phyloP scores from a whole-genome alignment of 371 early-diverging fungal genomes.

The Rhizopus arrhizus region DNA sequence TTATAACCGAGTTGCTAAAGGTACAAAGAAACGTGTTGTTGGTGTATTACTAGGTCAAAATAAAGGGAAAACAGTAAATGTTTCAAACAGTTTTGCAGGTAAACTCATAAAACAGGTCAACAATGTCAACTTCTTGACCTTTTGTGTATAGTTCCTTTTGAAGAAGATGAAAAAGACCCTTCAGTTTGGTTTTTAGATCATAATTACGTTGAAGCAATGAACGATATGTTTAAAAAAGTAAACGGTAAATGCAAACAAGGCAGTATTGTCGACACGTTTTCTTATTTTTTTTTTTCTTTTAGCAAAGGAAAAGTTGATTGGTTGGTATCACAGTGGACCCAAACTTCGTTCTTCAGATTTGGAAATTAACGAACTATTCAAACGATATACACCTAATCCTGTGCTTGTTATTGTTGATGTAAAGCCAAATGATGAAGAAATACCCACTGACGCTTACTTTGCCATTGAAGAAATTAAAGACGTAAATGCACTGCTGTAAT shows the following conservation, averaged over 20 bases:
- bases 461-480: slow-evolving; percentile 92
- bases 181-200: slow-evolving; percentile 99
- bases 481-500: slow-evolving; percentile 46
- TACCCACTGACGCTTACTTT: slow-evolving; percentile 97
- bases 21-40: slow-evolving; percentile 96
- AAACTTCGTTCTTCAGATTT: slow-evolving; percentile 97
- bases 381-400: slow-evolving; percentile 93
- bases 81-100: slow-evolving; percentile 99
- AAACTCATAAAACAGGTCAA: slow-evolving; percentile 10
- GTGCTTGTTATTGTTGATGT: slow-evolving; percentile 95
- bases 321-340: slow-evolving; percentile 99
- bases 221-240: slow-evolving; percentile 99
- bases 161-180: slow-evolving; percentile 98
- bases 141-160: slow-evolving; percentile 88
- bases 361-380: slow-evolving; percentile 98
- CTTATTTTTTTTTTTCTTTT: slow-evolving; percentile 1
- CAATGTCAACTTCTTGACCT: background rate
- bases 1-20: slow-evolving; percentile 95
- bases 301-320: slow-evolving; percentile 98
- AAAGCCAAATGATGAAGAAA: slow-evolving; percentile 86
- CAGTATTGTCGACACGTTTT: no score
- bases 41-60: slow-evolving; percentile 99
- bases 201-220: slow-evolving; percentile 99
- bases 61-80: slow-evolving; percentile 87
- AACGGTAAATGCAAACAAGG: slow-evolving; percentile 68